phyloP scores from a whole-genome alignment of 2,329 filamentous ascomycete genomes.

The Tolypocladium nubicola region DNA sequence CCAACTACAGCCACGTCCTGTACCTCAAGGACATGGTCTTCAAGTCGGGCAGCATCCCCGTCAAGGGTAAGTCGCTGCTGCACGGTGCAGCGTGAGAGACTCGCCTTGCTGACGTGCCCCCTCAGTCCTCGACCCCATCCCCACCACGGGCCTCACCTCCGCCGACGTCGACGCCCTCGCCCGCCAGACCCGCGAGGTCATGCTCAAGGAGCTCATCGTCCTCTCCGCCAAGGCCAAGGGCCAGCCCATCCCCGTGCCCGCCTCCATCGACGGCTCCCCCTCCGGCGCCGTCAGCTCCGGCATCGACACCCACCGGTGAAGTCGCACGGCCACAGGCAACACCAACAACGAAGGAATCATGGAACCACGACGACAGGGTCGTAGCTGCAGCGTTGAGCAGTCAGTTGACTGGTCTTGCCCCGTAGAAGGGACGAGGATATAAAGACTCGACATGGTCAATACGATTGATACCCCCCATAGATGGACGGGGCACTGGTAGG shows the following conservation, averaged over 20 bases:
- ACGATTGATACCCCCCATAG: constrained; percentile 6
- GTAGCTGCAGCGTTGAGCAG: neutral
- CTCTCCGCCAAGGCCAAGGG: constrained; percentile 43
- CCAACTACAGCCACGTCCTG: constrained; percentile 69
- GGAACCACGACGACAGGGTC: neutral
- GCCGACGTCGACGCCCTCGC: constrained; percentile 71
- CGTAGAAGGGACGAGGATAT: neutral
- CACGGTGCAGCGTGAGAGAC: neutral
- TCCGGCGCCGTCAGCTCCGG: constrained; percentile 17
- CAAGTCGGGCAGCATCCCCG: constrained; percentile 57
- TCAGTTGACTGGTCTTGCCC: neutral
- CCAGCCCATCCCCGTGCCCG: constrained; percentile 19
- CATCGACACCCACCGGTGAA: constrained; percentile 11
- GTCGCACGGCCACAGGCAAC: neutral
- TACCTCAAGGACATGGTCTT: constrained; percentile 56
- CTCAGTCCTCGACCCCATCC: constrained; percentile 68
- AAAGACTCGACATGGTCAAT: neutral
- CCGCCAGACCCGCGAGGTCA: constrained; percentile 56
- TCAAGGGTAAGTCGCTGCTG: constrained; percentile 49
- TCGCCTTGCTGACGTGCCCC: neutral
- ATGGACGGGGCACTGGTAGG: constrained; percentile 1
- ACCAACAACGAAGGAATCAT: neutral
- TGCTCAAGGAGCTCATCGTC: constrained; percentile 56
- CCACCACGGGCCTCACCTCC: constrained; percentile 59
- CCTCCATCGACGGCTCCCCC: constrained; percentile 8